Conservation (phyloP, 2,329 filamentous ascomycete species). For the Catunica adiposa region DNA sequence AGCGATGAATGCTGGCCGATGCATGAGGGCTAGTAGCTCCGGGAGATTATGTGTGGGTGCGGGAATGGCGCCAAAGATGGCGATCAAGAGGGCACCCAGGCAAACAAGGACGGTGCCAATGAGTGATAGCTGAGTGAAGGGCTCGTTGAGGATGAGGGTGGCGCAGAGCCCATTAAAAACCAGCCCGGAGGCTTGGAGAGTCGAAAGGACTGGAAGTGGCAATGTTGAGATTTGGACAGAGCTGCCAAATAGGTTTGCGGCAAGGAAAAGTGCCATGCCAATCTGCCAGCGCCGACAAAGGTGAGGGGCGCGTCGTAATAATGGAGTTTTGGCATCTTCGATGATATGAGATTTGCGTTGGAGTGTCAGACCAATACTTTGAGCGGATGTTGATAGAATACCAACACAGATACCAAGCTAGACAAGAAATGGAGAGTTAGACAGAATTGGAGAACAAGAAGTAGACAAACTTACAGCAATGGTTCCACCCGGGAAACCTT, state of each 20-base stretch:
- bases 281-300: slow-evolving; percentile 86
- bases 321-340: slow-evolving; percentile 83
- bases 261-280: slow-evolving; percentile 92
- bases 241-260: slow-evolving; percentile 86
- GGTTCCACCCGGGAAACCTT: slow-evolving; percentile 61
- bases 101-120: slow-evolving; percentile 80
- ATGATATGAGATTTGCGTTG: slow-evolving; percentile 97
- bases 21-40: slow-evolving; percentile 63
- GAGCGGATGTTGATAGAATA: slow-evolving; percentile 80
- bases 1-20: slow-evolving; percentile 56
- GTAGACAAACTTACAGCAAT: slow-evolving; percentile 44
- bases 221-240: slow-evolving; percentile 95
- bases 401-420: slow-evolving; percentile 88
- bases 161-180: slow-evolving; percentile 99
- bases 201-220: slow-evolving; percentile 84
- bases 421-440: slow-evolving; percentile 15
- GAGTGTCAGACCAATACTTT: slow-evolving; percentile 85
- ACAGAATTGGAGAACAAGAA: neutral
- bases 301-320: slow-evolving; percentile 72
- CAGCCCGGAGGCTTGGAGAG: slow-evolving; percentile 82
- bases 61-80: slow-evolving; percentile 81
- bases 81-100: slow-evolving; percentile 76
- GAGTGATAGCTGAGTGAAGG: slow-evolving; percentile 87
- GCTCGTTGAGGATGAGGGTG: slow-evolving; percentile 77
- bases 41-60: slow-evolving; percentile 78